Evolutionary conservation across 2,329 filamentous ascomycete genomes (phyloP).

Genomic region (Aspergillus piperis): DNA sequence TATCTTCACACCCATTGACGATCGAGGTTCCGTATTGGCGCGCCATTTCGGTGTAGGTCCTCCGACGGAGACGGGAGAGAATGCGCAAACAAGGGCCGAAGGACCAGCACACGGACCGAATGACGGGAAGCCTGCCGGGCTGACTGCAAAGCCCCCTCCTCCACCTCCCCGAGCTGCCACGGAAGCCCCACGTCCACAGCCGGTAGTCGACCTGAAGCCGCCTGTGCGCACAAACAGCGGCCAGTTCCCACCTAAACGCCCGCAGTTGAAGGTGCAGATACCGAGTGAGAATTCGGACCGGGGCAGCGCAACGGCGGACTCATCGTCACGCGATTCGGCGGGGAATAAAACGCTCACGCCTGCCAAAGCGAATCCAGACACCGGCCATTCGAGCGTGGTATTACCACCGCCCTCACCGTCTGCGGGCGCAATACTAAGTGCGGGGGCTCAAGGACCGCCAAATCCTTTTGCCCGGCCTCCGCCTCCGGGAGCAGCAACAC

Average conservation of each 20-base stretch:
- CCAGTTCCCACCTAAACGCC: constrained; percentile 68
- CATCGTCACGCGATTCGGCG: constrained; percentile 62
- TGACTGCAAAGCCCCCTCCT: constrained; percentile 49
- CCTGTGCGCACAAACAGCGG: constrained; percentile 78
- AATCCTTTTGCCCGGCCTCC: constrained; percentile 92
- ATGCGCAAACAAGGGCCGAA: constrained; percentile 38
- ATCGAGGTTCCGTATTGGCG: constrained; percentile 82
- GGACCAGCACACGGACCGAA: constrained; percentile 43
- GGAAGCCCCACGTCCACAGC: constrained; percentile 50
- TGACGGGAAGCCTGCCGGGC: not conserved
- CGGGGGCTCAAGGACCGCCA: constrained; percentile 86
- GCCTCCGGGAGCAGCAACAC: constrained; percentile 57
- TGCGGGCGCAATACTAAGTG: constrained; percentile 79
- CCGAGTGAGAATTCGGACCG: constrained; percentile 83
- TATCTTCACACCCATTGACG: constrained; percentile 97
- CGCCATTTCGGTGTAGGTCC: constrained; percentile 74
- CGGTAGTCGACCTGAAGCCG: constrained; percentile 68
- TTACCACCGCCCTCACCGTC: constrained; percentile 92
- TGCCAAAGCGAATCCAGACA: constrained; percentile 54
- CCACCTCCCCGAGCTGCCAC: constrained; percentile 52
- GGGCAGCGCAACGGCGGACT: constrained; percentile 71
- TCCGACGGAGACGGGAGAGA: constrained; percentile 52
- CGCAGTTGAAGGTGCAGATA: constrained; percentile 89
- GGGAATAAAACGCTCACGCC: constrained; percentile 62
- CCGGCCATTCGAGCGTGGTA: constrained; percentile 70